Conservation (phyloP, 345 rosid genomes). For the Arabidopsis suecica region DNA sequence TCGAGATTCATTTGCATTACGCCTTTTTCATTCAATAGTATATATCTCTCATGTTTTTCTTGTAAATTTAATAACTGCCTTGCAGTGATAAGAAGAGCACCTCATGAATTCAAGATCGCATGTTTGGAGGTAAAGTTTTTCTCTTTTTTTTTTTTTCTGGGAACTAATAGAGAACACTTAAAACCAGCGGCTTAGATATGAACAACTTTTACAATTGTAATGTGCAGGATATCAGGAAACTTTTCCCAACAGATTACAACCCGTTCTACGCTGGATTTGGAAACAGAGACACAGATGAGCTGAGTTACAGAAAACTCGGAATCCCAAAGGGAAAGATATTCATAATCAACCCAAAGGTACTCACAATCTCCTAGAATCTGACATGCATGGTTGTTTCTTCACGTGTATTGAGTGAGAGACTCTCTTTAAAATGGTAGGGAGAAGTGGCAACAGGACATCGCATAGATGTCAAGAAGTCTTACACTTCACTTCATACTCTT, state of each 20-base stretch:
- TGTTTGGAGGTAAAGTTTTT: constrained; percentile 72
- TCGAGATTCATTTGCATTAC: constrained; percentile 20
- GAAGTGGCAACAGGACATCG: constrained; percentile 91
- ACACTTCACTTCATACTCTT: constrained; percentile 86
- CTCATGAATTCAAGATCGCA: constrained; percentile 94
- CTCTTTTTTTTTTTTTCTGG: background rate
- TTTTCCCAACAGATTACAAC: constrained; percentile 85
- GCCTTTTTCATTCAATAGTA: background rate
- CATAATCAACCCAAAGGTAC: constrained; percentile 91
- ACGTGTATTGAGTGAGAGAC: constrained; percentile 4
- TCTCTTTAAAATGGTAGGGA: constrained; percentile 53
- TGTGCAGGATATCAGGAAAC: constrained; percentile 78
- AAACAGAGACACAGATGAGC: constrained; percentile 90
- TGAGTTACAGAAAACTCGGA: constrained; percentile 88
- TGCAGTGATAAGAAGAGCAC: constrained; percentile 91
- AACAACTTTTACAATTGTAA: constrained; percentile 13
- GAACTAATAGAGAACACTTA: background rate
- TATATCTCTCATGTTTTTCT: background rate
- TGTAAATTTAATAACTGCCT: constrained; percentile 24
- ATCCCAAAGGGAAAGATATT: constrained; percentile 93
- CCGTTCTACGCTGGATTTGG: constrained; percentile 97
- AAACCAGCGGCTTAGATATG: background rate
- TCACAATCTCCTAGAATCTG: constrained; percentile 10
- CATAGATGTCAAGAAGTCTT: constrained; percentile 70
- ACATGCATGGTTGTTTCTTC: constrained; percentile 21